Base-by-base conservation (phyloP, 2,329 filamentous ascomycete genomes). In the Emmonsiellopsis sp. region DNA sequence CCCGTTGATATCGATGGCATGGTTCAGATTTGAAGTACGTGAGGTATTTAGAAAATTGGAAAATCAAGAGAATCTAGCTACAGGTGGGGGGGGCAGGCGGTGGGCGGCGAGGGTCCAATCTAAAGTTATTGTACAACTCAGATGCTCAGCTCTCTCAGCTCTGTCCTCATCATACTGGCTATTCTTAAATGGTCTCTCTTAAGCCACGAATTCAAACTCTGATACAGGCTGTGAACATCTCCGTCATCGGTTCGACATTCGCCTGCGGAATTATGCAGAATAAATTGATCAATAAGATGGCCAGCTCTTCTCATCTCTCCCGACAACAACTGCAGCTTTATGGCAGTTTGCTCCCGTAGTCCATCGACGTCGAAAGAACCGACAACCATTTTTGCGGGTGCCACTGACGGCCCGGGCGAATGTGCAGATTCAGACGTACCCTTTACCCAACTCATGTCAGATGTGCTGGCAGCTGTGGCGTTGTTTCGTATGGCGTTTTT, bases 1-100 rank as follows among this genome's bases (percentile, higher is more conserved):
- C 61, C 61, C 52, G 67, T 70, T 37, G 57, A 63, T n/a, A 58
- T 61, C 13, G 58, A 59, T 32, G 65, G 64, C 7, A 58, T 66
- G 40, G 45, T 53, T 11, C 21, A 27, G 21, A 27, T 27, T 27
- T 27, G 21, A 27, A 3, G 21, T 27, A 5, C 21, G 21, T 27
- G 21, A 27, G 21, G 21, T 27, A 27, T 27, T 27, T 27, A 27
- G 21, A 27, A 27, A 27, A 27, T 27, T 27, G 21, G 21, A 27
- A 27, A 27, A 5, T 27, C 21, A 27, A 27, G 21, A 27, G 21
- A 27, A 27, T 27, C 21, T 27, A 27, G 21, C 21, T 27, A 27
- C 21, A 27, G 5, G 21, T 27, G 21, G 21, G 17, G 17, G 17
- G 17, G 17, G 17, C 17, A 27, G 5, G 21, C 21, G 21, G 5